Evolutionary conservation across 371 early-diverging fungal genomes (phyloP).

Genomic region (Mucor circinelloides): DNA sequence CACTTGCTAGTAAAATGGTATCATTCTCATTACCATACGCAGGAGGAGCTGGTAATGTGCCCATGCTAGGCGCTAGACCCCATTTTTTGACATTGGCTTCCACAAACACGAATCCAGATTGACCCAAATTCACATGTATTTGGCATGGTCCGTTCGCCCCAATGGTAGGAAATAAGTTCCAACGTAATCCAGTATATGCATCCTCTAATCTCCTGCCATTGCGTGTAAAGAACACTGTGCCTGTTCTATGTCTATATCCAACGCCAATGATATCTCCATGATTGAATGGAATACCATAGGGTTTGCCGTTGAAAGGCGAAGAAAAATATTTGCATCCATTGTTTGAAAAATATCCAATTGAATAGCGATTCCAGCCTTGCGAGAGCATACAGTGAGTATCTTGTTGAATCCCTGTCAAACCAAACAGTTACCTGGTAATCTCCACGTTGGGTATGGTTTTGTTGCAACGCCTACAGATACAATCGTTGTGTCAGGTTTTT

Average conservation of each 20-base stretch:
- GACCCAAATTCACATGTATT: conserved; percentile 64
- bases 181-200: conserved; percentile 55
- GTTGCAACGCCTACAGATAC: conserved; percentile 73
- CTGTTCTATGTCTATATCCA: conserved; percentile 75
- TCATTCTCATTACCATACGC: conserved; percentile 63
- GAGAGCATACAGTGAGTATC: not conserved
- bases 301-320: conserved; percentile 64
- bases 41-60: conserved; percentile 71
- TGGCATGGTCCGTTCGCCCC: conserved; percentile 71
- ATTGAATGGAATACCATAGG: conserved; percentile 62
- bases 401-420: not conserved
- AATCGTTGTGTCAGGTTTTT: conserved; percentile 60
- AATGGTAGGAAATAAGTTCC: conserved; percentile 67
- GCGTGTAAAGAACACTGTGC: conserved; percentile 77
- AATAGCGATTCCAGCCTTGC: conserved; percentile 72
- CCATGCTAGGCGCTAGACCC: conserved; percentile 77
- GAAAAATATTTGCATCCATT: conserved; percentile 66
- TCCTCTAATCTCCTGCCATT: conserved; percentile 71
- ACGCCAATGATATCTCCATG: conserved; percentile 81
- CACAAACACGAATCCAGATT: conserved; percentile 69
- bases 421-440: conserved; percentile 64
- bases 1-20: conserved; percentile 48
- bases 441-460: conserved; percentile 69
- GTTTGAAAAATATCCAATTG: conserved; percentile 72
- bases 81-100: conserved; percentile 87